phyloP scores from a whole-genome alignment of 2,329 filamentous ascomycete genomes.

The Malbranchea cinnamomea region DNA sequence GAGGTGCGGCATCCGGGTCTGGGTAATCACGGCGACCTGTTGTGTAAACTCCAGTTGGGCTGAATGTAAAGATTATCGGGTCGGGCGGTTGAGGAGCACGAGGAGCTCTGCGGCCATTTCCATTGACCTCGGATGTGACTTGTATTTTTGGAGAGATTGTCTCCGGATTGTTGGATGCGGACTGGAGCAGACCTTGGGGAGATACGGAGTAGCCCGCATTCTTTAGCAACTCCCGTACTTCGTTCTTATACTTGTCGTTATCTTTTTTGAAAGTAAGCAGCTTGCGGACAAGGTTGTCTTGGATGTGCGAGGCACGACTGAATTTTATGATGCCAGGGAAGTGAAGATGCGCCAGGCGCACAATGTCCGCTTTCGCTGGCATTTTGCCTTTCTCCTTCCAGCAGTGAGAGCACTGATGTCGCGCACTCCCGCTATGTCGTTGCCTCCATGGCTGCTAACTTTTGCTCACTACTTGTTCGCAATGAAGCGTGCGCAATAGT shows the following conservation, averaged over 20 bases:
- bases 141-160: conserved; percentile 13
- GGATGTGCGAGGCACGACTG: conserved; percentile 38
- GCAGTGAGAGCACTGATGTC: too few species aligned
- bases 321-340: conserved; percentile 42
- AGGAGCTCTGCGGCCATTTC: too few species aligned
- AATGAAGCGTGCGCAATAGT: too few species aligned
- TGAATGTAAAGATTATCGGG: conserved; percentile 68
- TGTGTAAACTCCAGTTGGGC: conserved; percentile 72
- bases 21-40: conserved; percentile 65
- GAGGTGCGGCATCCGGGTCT: conserved; percentile 21
- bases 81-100: conserved; percentile 34
- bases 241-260: too few species aligned
- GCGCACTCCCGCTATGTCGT: too few species aligned
- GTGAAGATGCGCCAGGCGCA: conserved; percentile 47
- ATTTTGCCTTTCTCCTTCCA: neutral
- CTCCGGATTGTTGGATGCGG: conserved; percentile 9
- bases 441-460: too few species aligned
- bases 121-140: too few species aligned
- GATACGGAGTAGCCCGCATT: too few species aligned
- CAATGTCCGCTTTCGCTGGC: conserved; percentile 13
- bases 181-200: too few species aligned
- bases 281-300: conserved; percentile 40
- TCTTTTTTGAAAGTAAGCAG: conserved; percentile 48
- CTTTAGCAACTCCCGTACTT: too few species aligned
- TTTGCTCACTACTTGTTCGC: too few species aligned